These are phyloP conservation scores for Trichoderma koningii DNA, from an alignment of 2,329 filamentous ascomycete species.

Conservation along the genomic window DNA sequence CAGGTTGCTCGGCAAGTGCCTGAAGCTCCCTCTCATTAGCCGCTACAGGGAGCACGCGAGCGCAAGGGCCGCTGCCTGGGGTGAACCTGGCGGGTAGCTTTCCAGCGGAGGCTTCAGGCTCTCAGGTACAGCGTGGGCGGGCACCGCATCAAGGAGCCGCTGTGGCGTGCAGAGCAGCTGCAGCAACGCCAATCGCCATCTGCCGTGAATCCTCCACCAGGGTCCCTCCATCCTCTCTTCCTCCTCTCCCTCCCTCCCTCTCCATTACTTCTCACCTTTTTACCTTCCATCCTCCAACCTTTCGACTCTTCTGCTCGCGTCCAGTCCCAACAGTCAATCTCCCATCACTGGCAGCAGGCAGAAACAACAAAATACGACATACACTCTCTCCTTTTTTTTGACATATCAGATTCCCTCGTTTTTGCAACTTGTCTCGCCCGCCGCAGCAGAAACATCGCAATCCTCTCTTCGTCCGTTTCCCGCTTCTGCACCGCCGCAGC, in stretches of 20 bases:
- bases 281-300: neutral
- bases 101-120: neutral
- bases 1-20: neutral
- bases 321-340: neutral
- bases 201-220: conserved; percentile 8
- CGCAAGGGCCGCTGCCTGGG: neutral
- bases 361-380: neutral
- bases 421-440: neutral
- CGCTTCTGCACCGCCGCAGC: conserved; percentile 1
- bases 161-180: conserved; percentile 13
- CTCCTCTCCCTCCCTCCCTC: neutral
- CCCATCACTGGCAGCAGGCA: neutral
- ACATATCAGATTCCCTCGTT: neutral
- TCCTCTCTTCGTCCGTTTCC: neutral
- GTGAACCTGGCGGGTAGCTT: neutral
- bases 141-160: conserved; percentile 1
- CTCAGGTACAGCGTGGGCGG: neutral
- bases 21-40: neutral
- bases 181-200: conserved; percentile 4
- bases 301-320: neutral
- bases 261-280: neutral
- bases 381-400: neutral
- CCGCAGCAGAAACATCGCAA: conserved; percentile 7
- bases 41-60: conserved; percentile 3
- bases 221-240: neutral